Evolutionary conservation across 306 rosid genomes (phyloP).

Genomic region (Trifolium pratense): DNA sequence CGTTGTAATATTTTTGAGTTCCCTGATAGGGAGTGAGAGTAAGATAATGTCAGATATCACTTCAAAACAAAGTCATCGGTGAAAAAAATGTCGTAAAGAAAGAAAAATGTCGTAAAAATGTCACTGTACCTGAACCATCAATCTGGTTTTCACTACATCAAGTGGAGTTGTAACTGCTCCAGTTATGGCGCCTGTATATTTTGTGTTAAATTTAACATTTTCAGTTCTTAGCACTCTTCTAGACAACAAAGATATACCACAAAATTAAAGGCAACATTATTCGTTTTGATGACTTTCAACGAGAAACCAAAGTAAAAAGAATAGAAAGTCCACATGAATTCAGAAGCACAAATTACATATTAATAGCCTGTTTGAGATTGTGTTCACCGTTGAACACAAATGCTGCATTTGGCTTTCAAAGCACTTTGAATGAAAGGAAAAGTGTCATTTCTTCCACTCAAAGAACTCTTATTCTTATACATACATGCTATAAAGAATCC

Average conservation of each 20-base stretch:
- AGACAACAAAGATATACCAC: background rate
- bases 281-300: too few species aligned
- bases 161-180: constrained; percentile 95
- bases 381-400: background rate
- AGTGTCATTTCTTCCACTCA: background rate
- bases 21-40: constrained; percentile 50
- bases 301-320: too few species aligned
- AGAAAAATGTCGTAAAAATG: too few species aligned
- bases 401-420: background rate
- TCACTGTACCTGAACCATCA: constrained; percentile 72
- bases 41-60: background rate
- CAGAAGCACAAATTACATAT: background rate
- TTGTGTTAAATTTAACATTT: constrained; percentile 32
- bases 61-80: constrained; percentile 19
- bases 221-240: background rate
- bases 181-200: constrained; percentile 79
- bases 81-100: background rate
- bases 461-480: background rate
- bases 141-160: constrained; percentile 86
- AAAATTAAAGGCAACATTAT: background rate
- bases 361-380: background rate
- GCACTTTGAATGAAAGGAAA: background rate
- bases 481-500: constrained; percentile 5
- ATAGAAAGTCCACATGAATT: too few species aligned
- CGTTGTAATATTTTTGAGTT: constrained; percentile 66